Conservation (phyloP, 1,139 yeast species). For the Yamadazyma jaroonii region DNA sequence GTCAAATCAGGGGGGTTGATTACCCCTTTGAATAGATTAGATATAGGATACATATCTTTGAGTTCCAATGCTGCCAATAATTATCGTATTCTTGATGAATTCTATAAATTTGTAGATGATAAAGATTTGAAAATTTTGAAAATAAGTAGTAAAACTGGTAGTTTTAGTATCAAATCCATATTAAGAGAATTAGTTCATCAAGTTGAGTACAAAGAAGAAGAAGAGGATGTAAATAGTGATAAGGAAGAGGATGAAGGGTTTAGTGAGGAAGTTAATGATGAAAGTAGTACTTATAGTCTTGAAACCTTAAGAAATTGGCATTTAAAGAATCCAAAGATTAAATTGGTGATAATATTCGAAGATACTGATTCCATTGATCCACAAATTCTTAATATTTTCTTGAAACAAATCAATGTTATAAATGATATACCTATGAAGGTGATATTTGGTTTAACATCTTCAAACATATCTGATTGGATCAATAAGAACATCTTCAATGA, state of each 20-base stretch:
- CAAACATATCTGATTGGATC: slow-evolving; percentile 36
- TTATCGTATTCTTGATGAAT: slow-evolving; percentile 43
- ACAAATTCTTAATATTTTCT: slow-evolving; percentile 48
- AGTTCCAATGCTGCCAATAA: slow-evolving; percentile 62
- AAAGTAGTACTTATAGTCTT: slow-evolving; percentile 42
- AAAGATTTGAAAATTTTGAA: slow-evolving; percentile 28
- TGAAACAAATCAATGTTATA: slow-evolving; percentile 44
- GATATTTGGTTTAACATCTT: slow-evolving; percentile 54
- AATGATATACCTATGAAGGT: slow-evolving; percentile 41
- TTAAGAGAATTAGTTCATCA: slow-evolving; percentile 39
- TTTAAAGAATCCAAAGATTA: slow-evolving; percentile 11
- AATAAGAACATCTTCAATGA: slow-evolving; percentile 31
- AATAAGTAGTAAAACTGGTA: slow-evolving; percentile 40
- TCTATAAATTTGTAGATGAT: slow-evolving; percentile 21
- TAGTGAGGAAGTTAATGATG: slow-evolving; percentile 9
- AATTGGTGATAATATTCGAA: slow-evolving; percentile 50
- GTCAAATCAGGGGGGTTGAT: background rate
- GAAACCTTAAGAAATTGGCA: slow-evolving; percentile 53
- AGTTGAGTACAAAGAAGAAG: slow-evolving; percentile 11
- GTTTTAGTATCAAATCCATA: slow-evolving; percentile 35
- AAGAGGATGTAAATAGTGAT: slow-evolving; percentile 3
- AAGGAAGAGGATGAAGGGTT: slow-evolving; percentile 7
- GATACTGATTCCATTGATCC: slow-evolving; percentile 61
- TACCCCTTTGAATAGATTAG: slow-evolving; percentile 21
- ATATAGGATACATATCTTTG: slow-evolving; percentile 46